A percentile compares a stretch with the other conserved stretches of the same genome.
These are phyloP conservation scores for Kodamaea ohmeri DNA, from an alignment of 1,139 yeast species.

Conservation along the genomic window DNA sequence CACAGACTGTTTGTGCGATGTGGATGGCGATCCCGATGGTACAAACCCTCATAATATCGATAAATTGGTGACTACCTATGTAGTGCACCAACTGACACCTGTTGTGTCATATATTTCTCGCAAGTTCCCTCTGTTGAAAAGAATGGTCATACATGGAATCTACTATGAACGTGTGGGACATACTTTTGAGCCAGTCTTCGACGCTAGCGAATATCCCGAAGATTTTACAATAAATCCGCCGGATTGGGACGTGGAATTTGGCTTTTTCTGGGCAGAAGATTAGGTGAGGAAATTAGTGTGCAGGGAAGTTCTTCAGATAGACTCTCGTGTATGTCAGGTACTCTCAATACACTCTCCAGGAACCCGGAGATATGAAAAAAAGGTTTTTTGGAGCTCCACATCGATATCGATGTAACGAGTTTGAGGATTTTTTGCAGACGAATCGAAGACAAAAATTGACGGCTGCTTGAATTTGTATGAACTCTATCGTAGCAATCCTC, in stretches of 20 bases:
- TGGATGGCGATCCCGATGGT: constrained; percentile 27
- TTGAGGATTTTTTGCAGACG: no score
- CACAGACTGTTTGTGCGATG: constrained; percentile 25
- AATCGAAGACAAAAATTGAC: no score
- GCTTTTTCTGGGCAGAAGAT: constrained; percentile 4
- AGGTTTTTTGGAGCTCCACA: no score
- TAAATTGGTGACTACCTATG: constrained; percentile 35
- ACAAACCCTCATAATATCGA: constrained; percentile 26
- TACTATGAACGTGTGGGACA: constrained; percentile 24
- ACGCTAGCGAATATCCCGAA: constrained; percentile 28
- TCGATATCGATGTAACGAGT: no score
- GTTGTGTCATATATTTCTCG: constrained; percentile 26
- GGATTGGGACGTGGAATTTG: constrained; percentile 2
- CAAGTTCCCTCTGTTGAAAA: constrained; percentile 28
- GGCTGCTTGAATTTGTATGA: no score
- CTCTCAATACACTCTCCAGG: no score
- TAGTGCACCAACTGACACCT: constrained; percentile 37
- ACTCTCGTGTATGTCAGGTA: no score
- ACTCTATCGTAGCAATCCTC: no score
- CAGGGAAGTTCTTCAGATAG: no score
- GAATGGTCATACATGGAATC: constrained; percentile 39
- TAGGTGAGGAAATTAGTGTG: background rate
- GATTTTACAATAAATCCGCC: background rate
- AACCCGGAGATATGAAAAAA: no score
- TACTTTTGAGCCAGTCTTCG: constrained; percentile 29